Evolutionary conservation across 2,329 filamentous ascomycete genomes (phyloP).

Genomic region (Colletotrichum scovillei): DNA sequence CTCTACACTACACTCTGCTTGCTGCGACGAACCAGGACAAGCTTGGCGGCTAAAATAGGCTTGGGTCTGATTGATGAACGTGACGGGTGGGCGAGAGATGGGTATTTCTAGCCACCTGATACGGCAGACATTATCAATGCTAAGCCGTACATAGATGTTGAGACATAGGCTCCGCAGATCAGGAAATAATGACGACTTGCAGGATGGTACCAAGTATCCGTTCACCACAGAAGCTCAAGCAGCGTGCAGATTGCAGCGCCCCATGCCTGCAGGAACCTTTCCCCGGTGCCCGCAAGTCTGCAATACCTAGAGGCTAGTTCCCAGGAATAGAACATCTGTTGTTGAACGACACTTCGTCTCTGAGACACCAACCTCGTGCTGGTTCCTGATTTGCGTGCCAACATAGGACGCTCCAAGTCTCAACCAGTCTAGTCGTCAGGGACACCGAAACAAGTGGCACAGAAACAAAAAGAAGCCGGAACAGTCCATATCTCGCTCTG

Average conservation of each 20-base stretch:
- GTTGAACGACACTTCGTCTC: not conserved
- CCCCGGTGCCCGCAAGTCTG: not conserved
- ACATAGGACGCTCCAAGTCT: not conserved
- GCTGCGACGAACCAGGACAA: slow-evolving; percentile 17
- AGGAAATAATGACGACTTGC: not conserved
- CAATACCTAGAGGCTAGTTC: not conserved
- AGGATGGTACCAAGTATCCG: not conserved
- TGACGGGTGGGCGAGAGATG: slow-evolving; percentile 1
- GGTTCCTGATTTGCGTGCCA: not conserved
- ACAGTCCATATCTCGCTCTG: not conserved
- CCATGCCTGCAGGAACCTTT: slow-evolving; percentile 9
- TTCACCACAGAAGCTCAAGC: not conserved
- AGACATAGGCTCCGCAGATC: not conserved
- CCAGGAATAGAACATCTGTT: not conserved
- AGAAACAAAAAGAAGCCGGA: not conserved
- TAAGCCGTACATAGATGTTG: not conserved
- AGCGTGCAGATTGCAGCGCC: not conserved
- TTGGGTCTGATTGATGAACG: not conserved
- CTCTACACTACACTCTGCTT: not conserved
- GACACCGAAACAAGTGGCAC: not conserved
- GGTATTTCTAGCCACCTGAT: not conserved
- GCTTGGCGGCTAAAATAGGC: slow-evolving; percentile 7
- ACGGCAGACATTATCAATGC: slow-evolving; percentile 5
- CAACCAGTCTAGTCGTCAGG: not conserved
- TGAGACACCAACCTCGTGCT: not conserved